Percentiles rank a stretch among this genome's conserved stretches.
These are phyloP conservation scores for Omphalea diandra DNA, from an alignment of 441 rosid species.

Conservation along the genomic window DNA sequence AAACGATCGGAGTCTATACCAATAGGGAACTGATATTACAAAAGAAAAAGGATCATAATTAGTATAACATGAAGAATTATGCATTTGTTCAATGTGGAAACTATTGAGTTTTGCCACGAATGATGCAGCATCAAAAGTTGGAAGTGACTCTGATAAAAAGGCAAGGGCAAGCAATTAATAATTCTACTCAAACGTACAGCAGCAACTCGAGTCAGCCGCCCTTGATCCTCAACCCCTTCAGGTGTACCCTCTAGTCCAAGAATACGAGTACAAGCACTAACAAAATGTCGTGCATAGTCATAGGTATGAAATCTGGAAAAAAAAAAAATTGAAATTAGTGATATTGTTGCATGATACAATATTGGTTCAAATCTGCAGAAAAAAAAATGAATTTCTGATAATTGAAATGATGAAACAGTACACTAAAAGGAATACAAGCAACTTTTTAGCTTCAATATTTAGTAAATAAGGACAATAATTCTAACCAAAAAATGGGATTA, in stretches of 20 bases:
- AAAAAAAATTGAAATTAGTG: constrained; percentile 4
- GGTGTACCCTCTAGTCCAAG: constrained; percentile 99
- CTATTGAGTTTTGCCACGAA: constrained; percentile 15
- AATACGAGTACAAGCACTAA: constrained; percentile 98
- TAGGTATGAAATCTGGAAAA: constrained; percentile 88
- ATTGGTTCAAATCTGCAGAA: background rate
- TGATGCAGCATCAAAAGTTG: constrained; percentile 11
- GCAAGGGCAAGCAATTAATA: constrained; percentile 28
- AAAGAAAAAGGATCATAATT: constrained; percentile 17
- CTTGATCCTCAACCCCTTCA: constrained; percentile 99
- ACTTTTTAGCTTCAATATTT: background rate
- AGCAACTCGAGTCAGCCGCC: constrained; percentile 93
- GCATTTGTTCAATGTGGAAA: constrained; percentile 10
- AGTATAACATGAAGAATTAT: background rate
- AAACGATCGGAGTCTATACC: constrained; percentile 95
- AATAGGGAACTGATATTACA: constrained; percentile 77
- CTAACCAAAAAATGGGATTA: background rate
- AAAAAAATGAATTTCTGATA: constrained; percentile 3
- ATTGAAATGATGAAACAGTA: background rate
- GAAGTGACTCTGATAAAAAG: constrained; percentile 5
- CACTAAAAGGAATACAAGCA: background rate
- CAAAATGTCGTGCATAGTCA: constrained; percentile 99
- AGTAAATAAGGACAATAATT: background rate
- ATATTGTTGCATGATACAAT: background rate
- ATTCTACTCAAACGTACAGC: constrained; percentile 58